Percentiles rank a stretch among this genome's conserved stretches.
Conservation (phyloP, 805 yeast species). For the Candida easanensis region DNA sequence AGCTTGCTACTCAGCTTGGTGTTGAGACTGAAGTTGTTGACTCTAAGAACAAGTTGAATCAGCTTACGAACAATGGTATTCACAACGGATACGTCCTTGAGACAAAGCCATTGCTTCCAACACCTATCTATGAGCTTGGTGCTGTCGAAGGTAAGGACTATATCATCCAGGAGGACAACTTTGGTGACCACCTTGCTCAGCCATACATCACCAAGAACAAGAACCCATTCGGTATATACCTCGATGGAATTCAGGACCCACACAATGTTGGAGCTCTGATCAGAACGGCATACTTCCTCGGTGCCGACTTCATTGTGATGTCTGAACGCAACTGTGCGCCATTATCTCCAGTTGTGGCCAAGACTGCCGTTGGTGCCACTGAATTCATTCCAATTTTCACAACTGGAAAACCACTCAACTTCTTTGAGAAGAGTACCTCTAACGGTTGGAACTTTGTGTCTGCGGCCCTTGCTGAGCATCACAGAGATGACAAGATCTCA, state of each 20-base stretch:
- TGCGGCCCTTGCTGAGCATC: constrained; percentile 42
- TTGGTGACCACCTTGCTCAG: constrained; percentile 25
- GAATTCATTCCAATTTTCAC: constrained; percentile 67
- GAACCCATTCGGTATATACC: constrained; percentile 66
- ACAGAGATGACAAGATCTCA: constrained; percentile 30
- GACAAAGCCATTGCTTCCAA: constrained; percentile 48
- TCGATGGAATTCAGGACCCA: constrained; percentile 83
- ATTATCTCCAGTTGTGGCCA: constrained; percentile 72
- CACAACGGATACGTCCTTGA: constrained; percentile 81
- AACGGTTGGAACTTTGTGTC: constrained; percentile 73
- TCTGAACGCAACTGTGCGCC: constrained; percentile 72
- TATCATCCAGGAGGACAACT: constrained; percentile 25
- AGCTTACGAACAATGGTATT: constrained; percentile 61
- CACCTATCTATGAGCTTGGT: constrained; percentile 29
- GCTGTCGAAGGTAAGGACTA: constrained; percentile 16
- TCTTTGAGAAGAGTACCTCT: constrained; percentile 52
- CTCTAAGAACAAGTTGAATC: constrained; percentile 49
- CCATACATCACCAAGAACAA: constrained; percentile 23
- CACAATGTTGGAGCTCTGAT: constrained; percentile 84
- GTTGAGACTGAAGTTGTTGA: constrained; percentile 17
- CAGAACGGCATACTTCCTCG: constrained; percentile 76
- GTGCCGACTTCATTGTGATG: constrained; percentile 74
- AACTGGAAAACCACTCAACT: constrained; percentile 54
- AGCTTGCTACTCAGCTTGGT: constrained; percentile 40
- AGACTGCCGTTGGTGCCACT: constrained; percentile 81